Evolutionary conservation across 2,329 filamentous ascomycete species (phyloP).

Genomic region (Diaporthe eres): DNA sequence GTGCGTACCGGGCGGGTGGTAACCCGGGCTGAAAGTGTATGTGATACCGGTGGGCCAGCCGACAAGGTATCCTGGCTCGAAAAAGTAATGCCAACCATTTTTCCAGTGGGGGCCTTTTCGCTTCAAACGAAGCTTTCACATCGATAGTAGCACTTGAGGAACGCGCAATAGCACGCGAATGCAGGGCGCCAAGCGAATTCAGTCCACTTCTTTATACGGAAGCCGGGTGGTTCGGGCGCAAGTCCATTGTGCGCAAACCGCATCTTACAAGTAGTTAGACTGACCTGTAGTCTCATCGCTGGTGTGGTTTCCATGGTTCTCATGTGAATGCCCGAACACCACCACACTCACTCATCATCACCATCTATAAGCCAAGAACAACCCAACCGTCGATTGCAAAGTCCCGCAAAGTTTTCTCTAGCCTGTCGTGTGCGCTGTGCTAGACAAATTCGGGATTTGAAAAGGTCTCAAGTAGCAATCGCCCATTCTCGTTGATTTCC

Average conservation of each 20-base stretch:
- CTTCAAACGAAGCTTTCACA: neutral
- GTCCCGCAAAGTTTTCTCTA: neutral
- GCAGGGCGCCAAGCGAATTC: neutral
- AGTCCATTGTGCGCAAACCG: neutral
- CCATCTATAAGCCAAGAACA: neutral
- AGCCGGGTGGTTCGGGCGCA: neutral
- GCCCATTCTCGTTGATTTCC: neutral
- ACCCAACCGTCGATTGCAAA: neutral
- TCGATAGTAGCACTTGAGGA: neutral
- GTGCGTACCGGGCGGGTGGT: neutral
- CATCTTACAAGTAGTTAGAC: neutral
- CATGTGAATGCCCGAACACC: neutral
- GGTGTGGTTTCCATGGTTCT: neutral
- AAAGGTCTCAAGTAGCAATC: neutral
- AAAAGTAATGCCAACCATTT: neutral
- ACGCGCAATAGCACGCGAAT: neutral
- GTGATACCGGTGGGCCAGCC: neutral
- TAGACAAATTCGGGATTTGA: neutral
- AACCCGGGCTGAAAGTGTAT: neutral
- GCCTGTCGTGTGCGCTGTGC: too few species aligned
- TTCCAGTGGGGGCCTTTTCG: neutral
- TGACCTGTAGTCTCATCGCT: neutral
- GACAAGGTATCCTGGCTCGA: neutral
- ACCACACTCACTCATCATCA: neutral
- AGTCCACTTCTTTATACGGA: neutral